Evolutionary conservation across 106 monocot genomes (phyloP).

Genomic region (Alisma plantagoaquatica): DNA sequence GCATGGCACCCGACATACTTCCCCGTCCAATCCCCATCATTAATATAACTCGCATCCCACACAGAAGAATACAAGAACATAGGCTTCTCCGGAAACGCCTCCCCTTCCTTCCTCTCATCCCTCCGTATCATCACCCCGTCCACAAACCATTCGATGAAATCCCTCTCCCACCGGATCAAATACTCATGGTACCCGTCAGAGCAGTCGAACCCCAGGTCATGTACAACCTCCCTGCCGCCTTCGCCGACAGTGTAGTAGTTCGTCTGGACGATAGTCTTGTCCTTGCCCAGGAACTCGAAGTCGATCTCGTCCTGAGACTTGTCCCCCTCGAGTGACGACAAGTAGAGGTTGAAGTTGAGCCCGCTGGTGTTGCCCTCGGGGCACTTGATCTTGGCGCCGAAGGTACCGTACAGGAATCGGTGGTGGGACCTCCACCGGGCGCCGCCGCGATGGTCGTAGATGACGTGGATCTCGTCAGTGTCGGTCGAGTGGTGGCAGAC

Average conservation of each 20-base stretch:
- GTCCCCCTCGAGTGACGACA: conserved; percentile 66
- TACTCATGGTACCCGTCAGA: conserved; percentile 57
- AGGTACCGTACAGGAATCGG: conserved; percentile 50
- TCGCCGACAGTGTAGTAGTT: conserved; percentile 40
- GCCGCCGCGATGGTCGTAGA: conserved; percentile 64
- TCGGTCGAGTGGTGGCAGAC: conserved; percentile 36
- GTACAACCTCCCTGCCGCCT: conserved; percentile 41
- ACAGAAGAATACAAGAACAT: conserved; percentile 68
- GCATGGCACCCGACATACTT: conserved; percentile 36
- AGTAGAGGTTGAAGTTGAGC: conserved; percentile 69
- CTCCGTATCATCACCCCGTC: conserved; percentile 32
- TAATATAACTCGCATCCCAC: conserved; percentile 62
- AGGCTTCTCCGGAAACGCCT: conserved; percentile 41
- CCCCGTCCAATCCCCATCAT: conserved; percentile 60
- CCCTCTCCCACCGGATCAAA: conserved; percentile 35
- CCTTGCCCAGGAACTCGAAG: conserved; percentile 76
- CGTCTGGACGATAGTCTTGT: conserved; percentile 47
- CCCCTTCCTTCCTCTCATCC: conserved; percentile 33
- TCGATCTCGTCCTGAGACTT: conserved; percentile 67
- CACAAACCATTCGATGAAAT: conserved; percentile 41
- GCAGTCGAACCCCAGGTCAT: conserved; percentile 44
- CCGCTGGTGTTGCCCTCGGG: conserved; percentile 51
- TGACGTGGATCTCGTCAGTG: conserved; percentile 41
- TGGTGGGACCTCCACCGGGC: conserved; percentile 44
- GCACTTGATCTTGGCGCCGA: conserved; percentile 32